Evolutionary conservation across 257 asterid species (phyloP).

Genomic region (Penstemon davidsonii): DNA sequence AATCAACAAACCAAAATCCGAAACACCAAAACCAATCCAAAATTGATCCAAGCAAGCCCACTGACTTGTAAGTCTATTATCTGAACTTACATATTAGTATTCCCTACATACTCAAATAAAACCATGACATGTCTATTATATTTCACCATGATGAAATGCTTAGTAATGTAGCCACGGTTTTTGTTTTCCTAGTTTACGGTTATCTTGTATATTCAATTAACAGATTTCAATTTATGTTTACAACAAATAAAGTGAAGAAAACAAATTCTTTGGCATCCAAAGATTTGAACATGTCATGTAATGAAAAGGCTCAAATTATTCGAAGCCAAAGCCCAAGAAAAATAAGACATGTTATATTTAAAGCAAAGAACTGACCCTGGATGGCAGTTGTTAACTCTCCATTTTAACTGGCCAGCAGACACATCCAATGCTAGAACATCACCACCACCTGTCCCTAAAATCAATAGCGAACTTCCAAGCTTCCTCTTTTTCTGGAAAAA

Average conservation of each 20-base stretch:
- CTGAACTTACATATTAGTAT: background rate
- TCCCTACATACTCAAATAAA: background rate
- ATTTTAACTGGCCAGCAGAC: slow-evolving; percentile 80
- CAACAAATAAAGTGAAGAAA: background rate
- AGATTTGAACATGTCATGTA: background rate
- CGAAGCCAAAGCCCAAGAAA: background rate
- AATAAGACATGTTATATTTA: background rate
- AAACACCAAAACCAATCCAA: too few species aligned
- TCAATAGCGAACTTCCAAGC: slow-evolving; percentile 69
- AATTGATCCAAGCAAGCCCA: too few species aligned
- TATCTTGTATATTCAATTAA: background rate
- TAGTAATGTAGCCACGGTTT: too few species aligned
- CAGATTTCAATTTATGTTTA: background rate
- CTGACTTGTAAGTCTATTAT: too few species aligned
- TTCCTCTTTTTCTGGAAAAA: slow-evolving; percentile 74
- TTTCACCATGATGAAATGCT: background rate
- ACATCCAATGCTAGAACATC: slow-evolving; percentile 90
- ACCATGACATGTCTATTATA: background rate
- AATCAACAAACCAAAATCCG: too few species aligned
- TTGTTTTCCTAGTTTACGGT: background rate
- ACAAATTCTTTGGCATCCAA: background rate
- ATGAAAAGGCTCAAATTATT: background rate
- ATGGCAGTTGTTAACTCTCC: slow-evolving; percentile 84
- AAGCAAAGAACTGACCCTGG: slow-evolving; percentile 63
- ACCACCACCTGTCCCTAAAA: slow-evolving; percentile 93